These are phyloP conservation scores for Chlorella sp. DNA, from an alignment of 139 green algal species.

Conservation along the genomic window DNA sequence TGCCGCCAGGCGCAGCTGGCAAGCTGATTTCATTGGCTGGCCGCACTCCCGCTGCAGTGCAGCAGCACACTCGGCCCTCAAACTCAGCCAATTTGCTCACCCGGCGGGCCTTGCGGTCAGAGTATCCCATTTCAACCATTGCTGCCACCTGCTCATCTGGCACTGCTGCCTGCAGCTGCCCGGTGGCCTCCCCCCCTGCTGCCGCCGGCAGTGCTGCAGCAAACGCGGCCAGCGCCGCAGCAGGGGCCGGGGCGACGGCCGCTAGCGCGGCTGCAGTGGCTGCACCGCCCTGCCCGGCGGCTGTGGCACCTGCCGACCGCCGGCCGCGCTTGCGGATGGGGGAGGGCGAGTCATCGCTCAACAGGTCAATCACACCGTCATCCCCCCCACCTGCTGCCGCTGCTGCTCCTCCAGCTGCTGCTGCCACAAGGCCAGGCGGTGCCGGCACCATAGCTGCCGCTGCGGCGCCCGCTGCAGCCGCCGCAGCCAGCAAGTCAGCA, in stretches of 20 bases:
- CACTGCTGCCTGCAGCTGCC: background rate
- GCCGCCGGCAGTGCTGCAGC: background rate
- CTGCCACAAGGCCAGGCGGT: background rate
- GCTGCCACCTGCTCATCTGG: constrained; percentile 18
- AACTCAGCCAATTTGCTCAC: background rate
- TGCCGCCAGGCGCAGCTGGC: too few species aligned
- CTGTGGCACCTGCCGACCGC: background rate
- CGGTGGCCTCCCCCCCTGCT: background rate
- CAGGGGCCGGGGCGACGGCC: background rate
- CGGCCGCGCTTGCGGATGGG: background rate
- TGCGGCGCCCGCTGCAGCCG: background rate
- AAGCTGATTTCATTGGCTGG: too few species aligned
- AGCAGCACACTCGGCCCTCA: background rate
- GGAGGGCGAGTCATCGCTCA: constrained; percentile 18
- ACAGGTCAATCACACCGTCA: background rate
- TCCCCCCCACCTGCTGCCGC: background rate
- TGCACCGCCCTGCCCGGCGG: background rate
- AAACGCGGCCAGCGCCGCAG: background rate
- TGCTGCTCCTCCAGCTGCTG: background rate
- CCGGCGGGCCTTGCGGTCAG: constrained; percentile 33
- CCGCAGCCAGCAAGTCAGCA: too few species aligned
- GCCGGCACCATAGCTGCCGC: background rate
- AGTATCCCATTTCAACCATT: constrained; percentile 44
- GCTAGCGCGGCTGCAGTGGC: background rate
- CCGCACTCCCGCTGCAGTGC: too few species aligned